Evolutionary conservation across 2,329 filamentous ascomycete genomes (phyloP), one percentile per base, ranked within the genome.

Genomic region (Paracamarosporium sp.): DNA sequence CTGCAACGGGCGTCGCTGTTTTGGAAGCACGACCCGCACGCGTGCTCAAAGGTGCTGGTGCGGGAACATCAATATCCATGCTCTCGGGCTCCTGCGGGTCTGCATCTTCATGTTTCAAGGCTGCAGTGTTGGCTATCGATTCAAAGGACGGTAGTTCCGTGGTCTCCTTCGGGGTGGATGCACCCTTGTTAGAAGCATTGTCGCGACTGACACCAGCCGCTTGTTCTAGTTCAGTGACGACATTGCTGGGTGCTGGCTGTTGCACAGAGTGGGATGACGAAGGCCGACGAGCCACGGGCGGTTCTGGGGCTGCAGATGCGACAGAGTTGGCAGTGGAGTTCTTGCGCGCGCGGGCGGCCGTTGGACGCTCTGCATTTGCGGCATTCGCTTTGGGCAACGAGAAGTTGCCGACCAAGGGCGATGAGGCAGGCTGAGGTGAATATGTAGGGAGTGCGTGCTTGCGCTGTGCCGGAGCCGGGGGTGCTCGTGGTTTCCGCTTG

Each of bases 341-440:
- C 71, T 93, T 91, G 69, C 92, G 88, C 35, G 87, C 86, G 64
- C 92, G 87, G 5, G 90, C 87, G 5, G 89, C 88, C 50, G 86
- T 82, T 12, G 91, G 88, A 41, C 89, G 86, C 56, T 86, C 65
- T 73, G 80, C 51, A 25, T 63, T 62, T 36, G 62, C 65, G 52
- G 74, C 77, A 63, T 78, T 67, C 6, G 82, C 80, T 65, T 92
- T 90, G 25, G 86, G 84, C 38, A 77, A 66, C 55, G 78, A 76
- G 57, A 92, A 86, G n/a, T 84, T 85, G 47, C 86, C 85, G 46
- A 91, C 82, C 45, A 93, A 83, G 17, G 92, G 91, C 1, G 93
- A 94, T 1, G 92, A 89, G n/a, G 87, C 85, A 62, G 89, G 81
- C 2, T 88, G 88, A 17, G 90, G 88, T 1, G 91, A 91, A 67